phyloP scores from a whole-genome alignment of 106 monocot species.

The Dendrobium huoshanense region DNA sequence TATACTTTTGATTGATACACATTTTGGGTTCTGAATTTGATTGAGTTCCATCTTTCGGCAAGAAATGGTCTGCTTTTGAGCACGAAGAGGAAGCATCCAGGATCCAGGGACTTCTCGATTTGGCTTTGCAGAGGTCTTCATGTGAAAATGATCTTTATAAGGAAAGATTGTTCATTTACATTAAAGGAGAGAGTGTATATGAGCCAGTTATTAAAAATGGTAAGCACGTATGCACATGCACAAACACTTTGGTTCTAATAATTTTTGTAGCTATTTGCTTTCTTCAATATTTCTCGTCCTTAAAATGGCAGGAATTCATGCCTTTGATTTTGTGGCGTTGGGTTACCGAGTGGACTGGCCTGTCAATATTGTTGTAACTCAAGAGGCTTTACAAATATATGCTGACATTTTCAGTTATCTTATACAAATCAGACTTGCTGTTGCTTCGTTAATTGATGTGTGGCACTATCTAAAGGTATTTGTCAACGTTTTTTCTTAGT shows the following conservation, averaged over 20 bases:
- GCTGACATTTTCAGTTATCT: constrained; percentile 77
- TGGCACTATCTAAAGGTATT: constrained; percentile 59
- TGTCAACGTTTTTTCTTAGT: background rate
- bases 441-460: constrained; percentile 43
- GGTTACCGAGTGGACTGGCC: constrained; percentile 94
- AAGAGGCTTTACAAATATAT: constrained; percentile 68
- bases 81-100: constrained; percentile 40
- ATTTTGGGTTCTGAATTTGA: constrained; percentile 1
- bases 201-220: constrained; percentile 28
- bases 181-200: constrained; percentile 20
- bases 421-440: constrained; percentile 65
- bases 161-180: constrained; percentile 64
- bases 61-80: constrained; percentile 63
- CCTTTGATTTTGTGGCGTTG: constrained; percentile 59
- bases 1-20: background rate
- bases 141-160: constrained; percentile 72
- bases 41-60: constrained; percentile 9
- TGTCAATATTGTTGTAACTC: constrained; percentile 60
- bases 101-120: constrained; percentile 70
- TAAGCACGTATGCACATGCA: constrained; percentile 15
- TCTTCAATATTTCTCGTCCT: background rate
- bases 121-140: constrained; percentile 82
- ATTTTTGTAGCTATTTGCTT: constrained; percentile 6
- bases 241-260: background rate
- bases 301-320: constrained; percentile 42